Evolutionary conservation across 495 filamentous ascomycete genomes (phyloP), one percentile per base, ranked within the genome.

Genomic region (Aspergillus taichungensis): DNA sequence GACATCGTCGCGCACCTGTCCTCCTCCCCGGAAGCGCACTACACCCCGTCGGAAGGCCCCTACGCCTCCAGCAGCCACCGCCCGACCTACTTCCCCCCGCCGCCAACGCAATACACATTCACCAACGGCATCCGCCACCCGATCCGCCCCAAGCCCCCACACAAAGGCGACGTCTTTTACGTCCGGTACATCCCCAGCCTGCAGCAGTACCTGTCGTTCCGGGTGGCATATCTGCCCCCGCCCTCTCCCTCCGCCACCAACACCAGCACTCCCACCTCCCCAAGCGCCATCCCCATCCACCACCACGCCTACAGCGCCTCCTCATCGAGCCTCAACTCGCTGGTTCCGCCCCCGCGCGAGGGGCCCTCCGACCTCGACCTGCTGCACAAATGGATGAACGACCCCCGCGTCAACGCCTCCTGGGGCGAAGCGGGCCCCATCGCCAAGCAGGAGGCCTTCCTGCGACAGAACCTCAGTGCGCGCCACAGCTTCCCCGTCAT

Each of bases 91-190:
- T 96, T 85, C 54, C 89, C 89, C 6, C 88, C 89, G 1, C 71
- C 84, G 4, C 86, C 88, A 6, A 68, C 85, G 3, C 85, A 89
- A 49, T 96, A 88, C 62, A 84, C 74, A 18, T 79, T 87, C 47
- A 89, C 87, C 6, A 78, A 85, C 57, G 76, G 80, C 35, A 68
- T 91, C 18, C 83, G 89, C 4, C 92, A 97, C 60, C 94, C 92
- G 0, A 62, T 96, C 24, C 81, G 92, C 0, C 85, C 88, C 31
- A 94, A 94, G 52, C 91, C 92, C 0, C 86, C 87, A 3, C 82
- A 83, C 12, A 87, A 92, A 73, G 85, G 85, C 8, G 86, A 92
- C 55, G 79, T 84, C 9, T 88, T 98, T 56, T 98, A 98, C 63
- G 80, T 80, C 1, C 85, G 92, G 40, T 94, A 84, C 60, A 69